Evolutionary conservation across 2,329 filamentous ascomycete species (phyloP).

Genomic region (Penicillium psychrosexuale): DNA sequence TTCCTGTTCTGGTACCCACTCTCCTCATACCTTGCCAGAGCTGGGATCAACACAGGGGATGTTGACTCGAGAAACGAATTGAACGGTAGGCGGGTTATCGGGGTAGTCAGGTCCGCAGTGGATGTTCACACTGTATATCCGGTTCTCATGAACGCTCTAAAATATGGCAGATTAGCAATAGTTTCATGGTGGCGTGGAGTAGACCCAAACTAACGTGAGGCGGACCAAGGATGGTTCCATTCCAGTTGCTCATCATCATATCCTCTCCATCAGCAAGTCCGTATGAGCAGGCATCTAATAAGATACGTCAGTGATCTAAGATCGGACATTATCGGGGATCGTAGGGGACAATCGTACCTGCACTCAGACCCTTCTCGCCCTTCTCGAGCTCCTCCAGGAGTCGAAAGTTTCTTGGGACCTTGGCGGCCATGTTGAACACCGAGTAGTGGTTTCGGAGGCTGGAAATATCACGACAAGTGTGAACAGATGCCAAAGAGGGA

Average conservation of each 20-base stretch:
- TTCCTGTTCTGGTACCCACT: not conserved
- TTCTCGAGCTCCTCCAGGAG: constrained; percentile 97
- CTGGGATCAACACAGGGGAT: constrained; percentile 85
- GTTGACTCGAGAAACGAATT: constrained; percentile 93
- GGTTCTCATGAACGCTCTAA: constrained; percentile 93
- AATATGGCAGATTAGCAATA: constrained; percentile 14
- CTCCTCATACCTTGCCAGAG: constrained; percentile 63
- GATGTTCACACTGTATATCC: constrained; percentile 97
- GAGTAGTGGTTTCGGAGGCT: not conserved
- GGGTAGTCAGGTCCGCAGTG: constrained; percentile 90
- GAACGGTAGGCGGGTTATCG: constrained; percentile 80
- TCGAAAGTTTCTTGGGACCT: constrained; percentile 93
- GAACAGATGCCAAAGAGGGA: constrained; percentile 2
- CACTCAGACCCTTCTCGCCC: constrained; percentile 94
- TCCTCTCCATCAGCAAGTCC: constrained; percentile 92
- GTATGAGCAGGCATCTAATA: constrained; percentile 88
- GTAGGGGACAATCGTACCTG: constrained; percentile 51
- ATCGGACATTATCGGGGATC: constrained; percentile 9
- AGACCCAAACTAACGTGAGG: constrained; percentile 69
- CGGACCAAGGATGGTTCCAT: constrained; percentile 93
- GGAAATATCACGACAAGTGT: not conserved
- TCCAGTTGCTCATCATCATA: constrained; percentile 97
- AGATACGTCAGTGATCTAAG: constrained; percentile 22
- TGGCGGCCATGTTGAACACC: constrained; percentile 55
- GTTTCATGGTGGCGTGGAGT: not conserved